A percentile compares a stretch with the other conserved stretches of the same genome.
These are phyloP conservation scores for Castanopsis chinensis DNA, from an alignment of 306 rosid species.

Conservation along the genomic window DNA sequence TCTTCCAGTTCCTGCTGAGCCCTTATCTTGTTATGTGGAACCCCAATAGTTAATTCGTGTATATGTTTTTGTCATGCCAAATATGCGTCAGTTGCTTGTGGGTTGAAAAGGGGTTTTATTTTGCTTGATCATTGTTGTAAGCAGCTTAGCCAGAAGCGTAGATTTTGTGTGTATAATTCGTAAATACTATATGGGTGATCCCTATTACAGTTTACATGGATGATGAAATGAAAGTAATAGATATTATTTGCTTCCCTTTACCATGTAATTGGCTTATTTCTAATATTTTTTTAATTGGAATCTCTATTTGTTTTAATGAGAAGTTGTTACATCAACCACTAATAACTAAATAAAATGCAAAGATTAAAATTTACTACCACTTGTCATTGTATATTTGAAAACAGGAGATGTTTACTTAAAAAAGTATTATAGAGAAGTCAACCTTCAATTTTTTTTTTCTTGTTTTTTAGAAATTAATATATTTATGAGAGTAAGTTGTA, in stretches of 20 bases:
- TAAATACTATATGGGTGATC: not conserved
- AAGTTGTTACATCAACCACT: fast-evolving
- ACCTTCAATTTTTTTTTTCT: too few species aligned
- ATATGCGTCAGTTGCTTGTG: not conserved
- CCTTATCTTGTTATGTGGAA: not conserved
- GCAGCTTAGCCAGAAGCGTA: conserved; percentile 2
- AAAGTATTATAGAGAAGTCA: fast-evolving
- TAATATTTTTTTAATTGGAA: too few species aligned
- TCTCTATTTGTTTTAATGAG: too few species aligned
- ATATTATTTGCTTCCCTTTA: too few species aligned
- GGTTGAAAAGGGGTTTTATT: not conserved
- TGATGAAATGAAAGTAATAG: not conserved
- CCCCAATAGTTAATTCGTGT: conserved; percentile 2
- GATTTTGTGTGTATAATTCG: conserved; percentile 17
- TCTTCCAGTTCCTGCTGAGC: conserved; percentile 38
- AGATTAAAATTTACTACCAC: too few species aligned
- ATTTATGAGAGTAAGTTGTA: too few species aligned
- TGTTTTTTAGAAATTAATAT: too few species aligned
- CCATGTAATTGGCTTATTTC: fast-evolving
- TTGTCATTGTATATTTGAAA: too few species aligned
- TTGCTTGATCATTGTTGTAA: conserved; percentile 12
- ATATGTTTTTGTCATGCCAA: conserved; percentile 5
- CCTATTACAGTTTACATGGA: not conserved
- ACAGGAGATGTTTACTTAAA: too few species aligned
- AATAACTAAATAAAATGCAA: too few species aligned